Base-by-base conservation (phyloP, 441 rosid species). In the Croton laevigatus region DNA sequence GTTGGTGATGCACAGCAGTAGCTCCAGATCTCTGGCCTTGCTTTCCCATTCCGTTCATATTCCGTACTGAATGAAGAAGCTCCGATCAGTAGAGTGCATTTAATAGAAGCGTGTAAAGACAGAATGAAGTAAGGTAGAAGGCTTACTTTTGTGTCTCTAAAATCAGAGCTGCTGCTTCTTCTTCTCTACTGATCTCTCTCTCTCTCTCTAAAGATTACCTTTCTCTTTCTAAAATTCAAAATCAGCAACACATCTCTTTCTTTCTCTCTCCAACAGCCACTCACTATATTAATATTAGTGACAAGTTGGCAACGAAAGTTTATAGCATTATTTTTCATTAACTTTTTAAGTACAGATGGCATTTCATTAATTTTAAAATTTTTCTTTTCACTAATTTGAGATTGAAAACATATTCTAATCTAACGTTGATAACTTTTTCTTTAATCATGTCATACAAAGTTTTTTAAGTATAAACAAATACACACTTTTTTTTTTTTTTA, bases 21-120 rank as follows among this genome's bases (percentile, higher is more conserved):
- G 89, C 87, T 54, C 90, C 86, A 76, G 97, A 94, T 89, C 98
- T 89, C 88, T 81, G 88, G 64, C 87, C 81, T n/a, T 83, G 88
- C 75, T 87, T 82, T 34, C 87, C 88, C 87, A 85, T 87, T 34
- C 91, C 91, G 82, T 86, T 90, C 95, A 91, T 90, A 57, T 69
- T 66, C 78, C 40, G 16, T 51, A 4, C 44, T 40, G 9, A 40
- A 40, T 40, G 8, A 4, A 40, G 9, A 7, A 40, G 44, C 44
- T 40, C 20, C 34, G 14, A 65, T 65, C 68, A 48, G 49, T 65
- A 16, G 9, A 8, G 9, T 40, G 44, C 7, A 40, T 40, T 9
- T 40, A 40, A 40, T 40, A 8, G 40, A 17, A n/a, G 8, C 4
- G 53, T 42, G 65, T 44, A 23, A 19, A 42, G 1, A 19, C n/a